These are phyloP conservation scores for Cocos nucifera DNA, from an alignment of 176 grass and related monocot genomes.

Conservation along the genomic window DNA sequence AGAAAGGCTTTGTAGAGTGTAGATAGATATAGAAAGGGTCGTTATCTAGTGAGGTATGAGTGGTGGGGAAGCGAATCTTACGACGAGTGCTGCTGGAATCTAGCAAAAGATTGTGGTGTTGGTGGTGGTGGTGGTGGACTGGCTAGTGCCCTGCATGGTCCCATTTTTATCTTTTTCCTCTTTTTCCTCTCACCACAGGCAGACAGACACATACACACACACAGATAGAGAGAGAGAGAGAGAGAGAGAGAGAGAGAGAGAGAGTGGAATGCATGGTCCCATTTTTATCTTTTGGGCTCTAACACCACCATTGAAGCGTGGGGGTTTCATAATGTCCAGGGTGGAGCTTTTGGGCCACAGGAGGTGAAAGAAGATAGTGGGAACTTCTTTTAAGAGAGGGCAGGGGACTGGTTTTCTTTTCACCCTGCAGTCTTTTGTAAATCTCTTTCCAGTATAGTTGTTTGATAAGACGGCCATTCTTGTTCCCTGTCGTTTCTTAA, in stretches of 20 bases:
- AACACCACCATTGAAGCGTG: background rate
- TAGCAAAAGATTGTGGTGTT: slow-evolving; percentile 53
- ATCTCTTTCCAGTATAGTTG: no score
- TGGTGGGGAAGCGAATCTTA: slow-evolving; percentile 43
- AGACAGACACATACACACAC: no score
- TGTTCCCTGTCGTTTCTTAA: no score
- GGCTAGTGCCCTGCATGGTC: no score
- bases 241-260: background rate
- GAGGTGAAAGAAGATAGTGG: slow-evolving; percentile 39
- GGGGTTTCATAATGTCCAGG: slow-evolving; percentile 1
- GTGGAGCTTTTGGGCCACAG: background rate
- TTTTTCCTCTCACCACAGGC: no score
- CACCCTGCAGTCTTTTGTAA: no score
- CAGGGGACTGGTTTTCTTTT: no score
- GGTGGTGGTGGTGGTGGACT: slow-evolving; percentile 7
- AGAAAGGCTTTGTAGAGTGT: background rate
- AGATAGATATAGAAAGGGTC: slow-evolving; percentile 17
- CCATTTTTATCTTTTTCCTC: no score
- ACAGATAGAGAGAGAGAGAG: background rate
- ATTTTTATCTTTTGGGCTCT: background rate
- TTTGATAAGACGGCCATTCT: no score
- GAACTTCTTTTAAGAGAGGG: slow-evolving; percentile 80
- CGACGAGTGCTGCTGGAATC: slow-evolving; percentile 41
- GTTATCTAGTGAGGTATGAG: slow-evolving; percentile 32
- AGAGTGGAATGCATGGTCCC: background rate